These are phyloP conservation scores for Leccinum laetum DNA, from an alignment of 1,284 basidiomycete species.

Conservation along the genomic window DNA sequence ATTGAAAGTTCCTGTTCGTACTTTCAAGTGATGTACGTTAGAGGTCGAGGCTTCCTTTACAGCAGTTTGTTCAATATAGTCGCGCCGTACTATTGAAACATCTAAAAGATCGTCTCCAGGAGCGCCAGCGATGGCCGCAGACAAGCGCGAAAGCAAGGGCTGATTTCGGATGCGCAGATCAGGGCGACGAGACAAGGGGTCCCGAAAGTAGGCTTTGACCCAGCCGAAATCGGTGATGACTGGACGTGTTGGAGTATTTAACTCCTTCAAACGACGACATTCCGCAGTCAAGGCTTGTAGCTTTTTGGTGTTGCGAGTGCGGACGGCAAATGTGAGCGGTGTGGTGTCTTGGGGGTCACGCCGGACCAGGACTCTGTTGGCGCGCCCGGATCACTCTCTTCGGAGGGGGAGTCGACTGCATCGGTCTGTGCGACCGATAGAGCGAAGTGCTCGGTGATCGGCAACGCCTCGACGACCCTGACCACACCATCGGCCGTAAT, in stretches of 20 bases:
- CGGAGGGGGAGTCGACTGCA: constrained; percentile 3
- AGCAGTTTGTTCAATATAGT: constrained; percentile 55
- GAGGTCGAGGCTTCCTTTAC: constrained; percentile 32
- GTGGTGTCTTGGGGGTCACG: constrained; percentile 14
- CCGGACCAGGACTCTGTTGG: constrained; percentile 12
- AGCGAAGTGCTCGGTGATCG: constrained; percentile 22
- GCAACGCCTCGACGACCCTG: constrained; percentile 18
- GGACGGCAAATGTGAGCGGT: constrained; percentile 17
- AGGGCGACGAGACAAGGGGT: constrained; percentile 35
- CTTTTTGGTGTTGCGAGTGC: constrained; percentile 14
- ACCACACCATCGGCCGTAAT: neutral
- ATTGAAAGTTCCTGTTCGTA: constrained; percentile 77
- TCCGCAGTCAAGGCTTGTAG: constrained; percentile 23
- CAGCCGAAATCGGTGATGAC: constrained; percentile 18
- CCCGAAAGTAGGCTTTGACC: constrained; percentile 17
- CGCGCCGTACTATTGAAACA: constrained; percentile 54
- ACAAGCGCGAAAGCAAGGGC: constrained; percentile 52
- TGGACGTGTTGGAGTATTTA: constrained; percentile 11
- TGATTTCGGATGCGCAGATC: constrained; percentile 52
- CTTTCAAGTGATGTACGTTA: constrained; percentile 30
- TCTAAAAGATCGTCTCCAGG: constrained; percentile 61
- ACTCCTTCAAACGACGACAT: constrained; percentile 30
- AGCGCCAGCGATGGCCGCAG: constrained; percentile 57
- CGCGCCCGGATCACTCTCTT: neutral
- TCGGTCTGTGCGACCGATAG: constrained; percentile 27